Evolutionary conservation across 176 grass and related monocot species (phyloP), one percentile per base, ranked within the genome.

Genomic region (Aegilops tauschii): DNA sequence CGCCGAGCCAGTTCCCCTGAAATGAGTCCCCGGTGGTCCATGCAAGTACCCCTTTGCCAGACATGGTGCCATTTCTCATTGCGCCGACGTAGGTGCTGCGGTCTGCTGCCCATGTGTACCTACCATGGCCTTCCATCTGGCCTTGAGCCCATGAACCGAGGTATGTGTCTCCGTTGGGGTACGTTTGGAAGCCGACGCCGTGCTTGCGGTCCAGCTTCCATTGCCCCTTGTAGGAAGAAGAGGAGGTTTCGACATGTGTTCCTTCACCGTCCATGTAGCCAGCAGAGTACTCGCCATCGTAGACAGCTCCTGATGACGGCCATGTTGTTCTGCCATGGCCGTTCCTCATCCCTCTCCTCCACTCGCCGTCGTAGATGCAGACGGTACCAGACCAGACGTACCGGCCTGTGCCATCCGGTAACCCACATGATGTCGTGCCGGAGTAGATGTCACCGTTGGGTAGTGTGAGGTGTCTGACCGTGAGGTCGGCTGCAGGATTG

Each of bases 191-290:
- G 47, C 96, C 92, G 65, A 90, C 75, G 3, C 96, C 94, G 66
- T 98, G 96, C 77, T 96, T 94, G 77, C 80, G 82, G 71, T 96
- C 91, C 79, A 98, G 86, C 83, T 94, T 98, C 87, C 92, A 98
- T 25, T 85, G 70, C 17, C 96, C 96, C 79, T 87, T 94, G 80
- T 94, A 98, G 47, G 47, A 50, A 21, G 40, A 79, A 81, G 82
- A 94, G 2, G 70, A 79, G 14, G 9, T 44, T 9, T 44, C 9
- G 76, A 94, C 91, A 94, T 12, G 84, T 94, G 17, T 44, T 44
- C 93, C 96, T 86, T 90, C 86, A 81, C 96, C 93, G 4, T 94
- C 91, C 30, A 98, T 88, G 52, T 94, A 98, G 23, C 92, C 93
- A 56, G 90, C 88, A 32, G 88, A 96, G 86, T 93, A 94, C 42